phyloP scores from a whole-genome alignment of 1,284 basidiomycete species.

The Marasmius sp. region DNA sequence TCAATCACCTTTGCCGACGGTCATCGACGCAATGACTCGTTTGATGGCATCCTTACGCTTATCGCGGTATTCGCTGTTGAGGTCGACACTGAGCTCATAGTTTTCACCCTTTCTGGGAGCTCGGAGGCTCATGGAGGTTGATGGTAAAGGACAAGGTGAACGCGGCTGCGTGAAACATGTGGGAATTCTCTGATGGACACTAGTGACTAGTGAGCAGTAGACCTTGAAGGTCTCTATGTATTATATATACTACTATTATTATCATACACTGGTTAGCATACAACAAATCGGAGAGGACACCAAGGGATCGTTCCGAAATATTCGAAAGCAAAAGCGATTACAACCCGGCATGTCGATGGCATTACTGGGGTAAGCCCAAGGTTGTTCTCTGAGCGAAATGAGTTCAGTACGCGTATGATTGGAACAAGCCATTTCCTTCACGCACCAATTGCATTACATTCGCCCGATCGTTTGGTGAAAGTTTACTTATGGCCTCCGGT shows the following conservation, averaged over 20 bases:
- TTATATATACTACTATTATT: too few relatives aligned
- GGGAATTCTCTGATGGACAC: not conserved
- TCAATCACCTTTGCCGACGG: slow-evolving; percentile 82
- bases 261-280: too few relatives aligned
- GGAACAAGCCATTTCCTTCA: slow-evolving; percentile 6
- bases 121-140: slow-evolving; percentile 54
- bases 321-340: too few relatives aligned
- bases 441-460: slow-evolving; percentile 69
- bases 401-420: not conserved
- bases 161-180: not conserved
- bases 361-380: not conserved
- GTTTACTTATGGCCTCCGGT: slow-evolving; percentile 62
- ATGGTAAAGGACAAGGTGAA: not conserved
- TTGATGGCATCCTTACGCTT: slow-evolving; percentile 99
- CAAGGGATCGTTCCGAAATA: too few relatives aligned
- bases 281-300: too few relatives aligned
- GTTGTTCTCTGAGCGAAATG: not conserved
- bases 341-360: too few relatives aligned
- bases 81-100: slow-evolving; percentile 90
- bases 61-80: slow-evolving; percentile 95
- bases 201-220: not conserved
- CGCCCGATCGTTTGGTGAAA: slow-evolving; percentile 60
- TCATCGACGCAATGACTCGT: slow-evolving; percentile 94
- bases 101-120: slow-evolving; percentile 85
- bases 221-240: too few relatives aligned